These are phyloP conservation scores for Lachnellula cervina DNA, from an alignment of 2,329 filamentous ascomycete species.

Conservation along the genomic window DNA sequence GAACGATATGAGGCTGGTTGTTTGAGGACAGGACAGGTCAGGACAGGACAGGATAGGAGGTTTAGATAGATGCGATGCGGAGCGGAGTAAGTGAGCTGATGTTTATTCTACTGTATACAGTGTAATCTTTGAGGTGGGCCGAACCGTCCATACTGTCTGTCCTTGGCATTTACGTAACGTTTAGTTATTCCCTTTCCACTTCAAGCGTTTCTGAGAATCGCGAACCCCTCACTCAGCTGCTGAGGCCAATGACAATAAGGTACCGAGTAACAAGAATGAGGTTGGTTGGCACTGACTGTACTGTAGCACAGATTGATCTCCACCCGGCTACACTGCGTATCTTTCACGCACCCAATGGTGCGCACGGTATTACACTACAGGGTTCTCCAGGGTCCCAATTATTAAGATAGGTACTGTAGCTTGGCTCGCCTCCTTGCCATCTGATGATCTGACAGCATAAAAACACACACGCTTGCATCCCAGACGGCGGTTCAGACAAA, in stretches of 20 bases:
- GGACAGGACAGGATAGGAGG: no score
- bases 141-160: no score
- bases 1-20: no score
- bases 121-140: no score
- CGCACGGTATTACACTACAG: neutral
- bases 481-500: neutral
- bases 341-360: neutral
- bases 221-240: neutral
- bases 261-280: neutral
- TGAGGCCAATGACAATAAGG: neutral
- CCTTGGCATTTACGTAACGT: no score
- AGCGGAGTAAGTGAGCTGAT: no score
- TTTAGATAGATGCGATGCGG: no score
- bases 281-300: no score
- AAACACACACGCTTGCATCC: neutral
- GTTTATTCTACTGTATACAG: no score
- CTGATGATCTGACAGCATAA: neutral
- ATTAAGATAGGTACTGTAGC: no score
- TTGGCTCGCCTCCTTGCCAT: neutral
- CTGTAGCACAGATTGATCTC: neutral
- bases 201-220: neutral
- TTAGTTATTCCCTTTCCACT: no score
- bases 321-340: constrained; percentile 17
- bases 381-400: constrained; percentile 13
- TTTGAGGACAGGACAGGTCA: no score